These are phyloP conservation scores for Penicillium sp. DNA, from an alignment of 2,329 filamentous ascomycete species.

Conservation along the genomic window DNA sequence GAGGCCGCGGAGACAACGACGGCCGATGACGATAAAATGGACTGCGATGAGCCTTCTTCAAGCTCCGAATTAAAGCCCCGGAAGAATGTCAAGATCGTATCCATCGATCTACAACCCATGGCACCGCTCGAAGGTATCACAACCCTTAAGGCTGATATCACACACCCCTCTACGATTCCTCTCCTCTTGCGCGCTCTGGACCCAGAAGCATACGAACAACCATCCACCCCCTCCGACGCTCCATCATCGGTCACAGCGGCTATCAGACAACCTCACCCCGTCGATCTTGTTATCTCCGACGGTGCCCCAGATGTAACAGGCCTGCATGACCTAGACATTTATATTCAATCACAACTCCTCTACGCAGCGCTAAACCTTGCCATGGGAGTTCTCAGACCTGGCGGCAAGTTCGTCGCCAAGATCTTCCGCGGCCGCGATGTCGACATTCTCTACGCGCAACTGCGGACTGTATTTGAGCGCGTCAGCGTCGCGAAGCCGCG, in stretches of 20 bases:
- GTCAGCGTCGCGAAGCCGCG: conserved; percentile 92
- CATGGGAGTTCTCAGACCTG: conserved; percentile 85
- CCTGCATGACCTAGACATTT: conserved; percentile 95
- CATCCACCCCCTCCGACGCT: conserved; percentile 33
- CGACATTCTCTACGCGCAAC: conserved; percentile 90
- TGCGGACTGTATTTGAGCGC: conserved; percentile 83
- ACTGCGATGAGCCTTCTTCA: conserved; percentile 26
- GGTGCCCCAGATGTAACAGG: conserved; percentile 96
- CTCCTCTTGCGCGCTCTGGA: conserved; percentile 83
- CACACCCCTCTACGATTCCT: conserved; percentile 91
- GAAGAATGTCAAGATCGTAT: conserved; percentile 84
- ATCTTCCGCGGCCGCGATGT: conserved; percentile 95
- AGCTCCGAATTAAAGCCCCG: conserved; percentile 50
- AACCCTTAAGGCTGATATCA: conserved; percentile 92
- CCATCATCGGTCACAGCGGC: conserved; percentile 28
- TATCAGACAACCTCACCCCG: conserved; percentile 66
- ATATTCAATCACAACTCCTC: conserved; percentile 92
- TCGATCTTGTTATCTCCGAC: conserved; percentile 92
- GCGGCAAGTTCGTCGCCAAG: conserved; percentile 96
- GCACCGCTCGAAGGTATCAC: conserved; percentile 88
- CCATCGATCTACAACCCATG: conserved; percentile 95
- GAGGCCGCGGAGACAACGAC: conserved; percentile 20
- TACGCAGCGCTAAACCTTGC: conserved; percentile 93
- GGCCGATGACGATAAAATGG: conserved; percentile 25
- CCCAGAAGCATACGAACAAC: conserved; percentile 58